A percentile compares a stretch with the other conserved stretches of the same genome.
Conservation (phyloP, 2,329 filamentous ascomycete species). For the Chalaropsis thielavioides region DNA sequence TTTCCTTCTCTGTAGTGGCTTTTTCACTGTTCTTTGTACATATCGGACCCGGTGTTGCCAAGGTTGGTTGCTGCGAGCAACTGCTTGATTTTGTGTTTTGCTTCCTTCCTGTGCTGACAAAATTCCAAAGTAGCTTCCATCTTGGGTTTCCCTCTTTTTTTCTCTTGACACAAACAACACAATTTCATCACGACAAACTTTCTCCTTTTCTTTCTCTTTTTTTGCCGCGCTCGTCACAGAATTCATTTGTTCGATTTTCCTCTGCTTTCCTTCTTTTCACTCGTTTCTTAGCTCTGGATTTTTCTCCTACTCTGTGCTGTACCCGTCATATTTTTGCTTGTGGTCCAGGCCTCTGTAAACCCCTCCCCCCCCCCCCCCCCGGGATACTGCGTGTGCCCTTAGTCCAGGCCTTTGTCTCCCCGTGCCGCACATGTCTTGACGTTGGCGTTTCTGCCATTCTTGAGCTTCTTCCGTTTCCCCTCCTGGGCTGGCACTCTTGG, state of each 20-base stretch:
- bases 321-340: neutral
- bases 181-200: neutral
- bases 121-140: neutral
- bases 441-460: neutral
- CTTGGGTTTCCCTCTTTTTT: neutral
- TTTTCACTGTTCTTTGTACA: neutral
- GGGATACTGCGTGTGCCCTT: neutral
- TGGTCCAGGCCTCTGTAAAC: neutral
- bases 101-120: neutral
- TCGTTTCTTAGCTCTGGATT: neutral
- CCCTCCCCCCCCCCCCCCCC: neutral
- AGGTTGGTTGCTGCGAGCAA: slow-evolving; percentile 3
- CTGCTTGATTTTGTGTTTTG: neutral
- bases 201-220: neutral
- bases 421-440: neutral
- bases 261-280: neutral
- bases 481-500: neutral
- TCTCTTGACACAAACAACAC: neutral
- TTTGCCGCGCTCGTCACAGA: neutral
- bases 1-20: neutral
- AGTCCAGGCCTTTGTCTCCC: neutral
- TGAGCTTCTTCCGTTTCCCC: neutral
- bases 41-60: neutral
- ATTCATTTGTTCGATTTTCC: neutral
- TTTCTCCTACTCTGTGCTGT: neutral